Conservation (phyloP, 192 early-diverging fungal species). For the Backusella mclennaniae region DNA sequence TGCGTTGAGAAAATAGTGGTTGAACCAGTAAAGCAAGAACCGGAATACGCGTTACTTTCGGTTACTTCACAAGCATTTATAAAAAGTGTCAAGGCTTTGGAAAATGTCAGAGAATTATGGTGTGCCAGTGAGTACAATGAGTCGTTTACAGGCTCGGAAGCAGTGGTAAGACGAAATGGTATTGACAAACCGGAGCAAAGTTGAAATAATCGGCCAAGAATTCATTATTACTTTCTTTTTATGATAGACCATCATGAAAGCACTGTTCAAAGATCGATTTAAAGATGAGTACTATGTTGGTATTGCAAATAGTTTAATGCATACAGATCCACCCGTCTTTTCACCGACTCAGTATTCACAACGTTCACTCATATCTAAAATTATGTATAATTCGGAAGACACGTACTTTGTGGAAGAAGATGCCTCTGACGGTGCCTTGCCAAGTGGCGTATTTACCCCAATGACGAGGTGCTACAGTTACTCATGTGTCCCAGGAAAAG, state of each 20-base stretch:
- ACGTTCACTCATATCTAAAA: constrained; percentile 29
- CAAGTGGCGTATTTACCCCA: constrained; percentile 85
- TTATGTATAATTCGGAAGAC: constrained; percentile 34
- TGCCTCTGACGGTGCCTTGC: constrained; percentile 41
- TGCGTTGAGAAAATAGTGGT: not conserved
- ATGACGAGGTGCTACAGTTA: constrained; percentile 81
- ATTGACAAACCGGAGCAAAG: not conserved
- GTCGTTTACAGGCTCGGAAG: constrained; percentile 34
- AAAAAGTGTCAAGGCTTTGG: constrained; percentile 2
- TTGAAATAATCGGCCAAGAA: not conserved
- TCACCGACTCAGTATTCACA: constrained; percentile 27
- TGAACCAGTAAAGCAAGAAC: not conserved
- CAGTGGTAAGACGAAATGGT: constrained; percentile 13
- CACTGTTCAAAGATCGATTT: constrained; percentile 18
- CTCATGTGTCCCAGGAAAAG: constrained; percentile 19
- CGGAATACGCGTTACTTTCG: constrained; percentile 22
- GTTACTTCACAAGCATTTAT: constrained; percentile 16
- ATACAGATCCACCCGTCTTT: constrained; percentile 25
- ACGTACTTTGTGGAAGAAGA: constrained; percentile 35
- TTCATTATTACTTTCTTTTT: not conserved
- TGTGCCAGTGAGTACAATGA: constrained; percentile 23
- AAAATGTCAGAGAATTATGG: constrained; percentile 22
- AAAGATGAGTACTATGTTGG: constrained; percentile 16
- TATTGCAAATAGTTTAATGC: constrained; percentile 31
- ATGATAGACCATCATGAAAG: constrained; percentile 14